Percentiles rank a stretch among this genome's conserved stretches.
Conservation (phyloP, 2,329 filamentous ascomycete genomes). For the Phialemoniopsis sp. region DNA sequence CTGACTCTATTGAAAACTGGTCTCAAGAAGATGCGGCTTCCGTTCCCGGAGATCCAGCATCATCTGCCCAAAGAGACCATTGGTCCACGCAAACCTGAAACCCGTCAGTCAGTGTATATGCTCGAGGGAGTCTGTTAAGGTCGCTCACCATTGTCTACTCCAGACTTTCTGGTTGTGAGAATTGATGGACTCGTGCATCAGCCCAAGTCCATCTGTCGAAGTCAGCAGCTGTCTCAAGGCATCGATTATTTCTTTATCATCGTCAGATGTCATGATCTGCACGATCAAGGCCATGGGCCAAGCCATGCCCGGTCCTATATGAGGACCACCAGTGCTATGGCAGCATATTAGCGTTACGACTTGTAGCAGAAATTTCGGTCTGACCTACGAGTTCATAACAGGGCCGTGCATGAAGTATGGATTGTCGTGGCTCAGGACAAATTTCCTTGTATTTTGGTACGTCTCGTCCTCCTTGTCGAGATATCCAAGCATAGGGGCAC, state of each 20-base stretch:
- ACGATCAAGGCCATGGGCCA: slow-evolving; percentile 88
- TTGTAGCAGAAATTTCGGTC: too few species aligned
- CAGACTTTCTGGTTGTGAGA: slow-evolving; percentile 49
- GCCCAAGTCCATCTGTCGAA: slow-evolving; percentile 65
- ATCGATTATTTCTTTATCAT: slow-evolving; percentile 69
- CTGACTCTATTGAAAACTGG: slow-evolving; percentile 37
- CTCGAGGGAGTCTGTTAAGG: neutral
- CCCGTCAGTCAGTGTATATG: too few species aligned
- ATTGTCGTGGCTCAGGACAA: slow-evolving; percentile 50
- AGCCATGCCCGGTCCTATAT: slow-evolving; percentile 61
- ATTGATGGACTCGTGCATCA: slow-evolving; percentile 79
- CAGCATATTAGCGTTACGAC: too few species aligned
- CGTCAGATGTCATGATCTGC: slow-evolving; percentile 71
- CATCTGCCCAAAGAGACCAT: slow-evolving; percentile 82
- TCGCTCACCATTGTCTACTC: slow-evolving; percentile 34
- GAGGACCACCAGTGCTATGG: slow-evolving; percentile 37
- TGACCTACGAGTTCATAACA: slow-evolving; percentile 31
- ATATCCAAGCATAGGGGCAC: slow-evolving; percentile 59
- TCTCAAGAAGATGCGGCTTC: slow-evolving; percentile 61
- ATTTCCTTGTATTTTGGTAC: slow-evolving; percentile 61
- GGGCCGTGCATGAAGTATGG: slow-evolving; percentile 61
- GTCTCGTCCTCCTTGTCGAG: slow-evolving; percentile 51
- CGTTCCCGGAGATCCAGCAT: slow-evolving; percentile 70
- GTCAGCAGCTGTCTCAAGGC: slow-evolving; percentile 62
- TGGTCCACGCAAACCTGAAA: slow-evolving; percentile 82